Evolutionary conservation across 139 green algal species (phyloP).

Genomic region (Chlorella sp.): DNA sequence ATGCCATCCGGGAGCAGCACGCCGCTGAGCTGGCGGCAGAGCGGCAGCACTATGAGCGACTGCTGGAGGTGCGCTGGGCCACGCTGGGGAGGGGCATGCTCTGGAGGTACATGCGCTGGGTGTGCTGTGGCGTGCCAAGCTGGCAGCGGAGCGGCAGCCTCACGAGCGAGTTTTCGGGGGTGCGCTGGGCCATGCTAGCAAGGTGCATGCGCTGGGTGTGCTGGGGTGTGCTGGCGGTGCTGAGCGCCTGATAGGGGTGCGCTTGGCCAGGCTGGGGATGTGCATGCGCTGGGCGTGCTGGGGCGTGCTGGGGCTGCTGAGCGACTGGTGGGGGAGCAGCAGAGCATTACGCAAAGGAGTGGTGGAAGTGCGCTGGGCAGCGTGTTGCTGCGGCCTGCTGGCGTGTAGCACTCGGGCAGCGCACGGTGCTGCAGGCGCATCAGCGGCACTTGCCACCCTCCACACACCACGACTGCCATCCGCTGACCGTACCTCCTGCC

Average conservation of each 20-base stretch:
- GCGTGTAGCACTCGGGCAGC: too few relatives aligned
- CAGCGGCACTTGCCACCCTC: too few relatives aligned
- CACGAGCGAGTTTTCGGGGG: slow-evolving; percentile 65
- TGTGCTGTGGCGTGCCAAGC: background rate
- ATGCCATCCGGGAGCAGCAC: slow-evolving; percentile 54
- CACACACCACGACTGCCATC: too few relatives aligned
- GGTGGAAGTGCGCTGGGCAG: too few relatives aligned
- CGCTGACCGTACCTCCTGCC: too few relatives aligned
- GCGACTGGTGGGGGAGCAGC: too few relatives aligned
- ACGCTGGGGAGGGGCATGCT: background rate
- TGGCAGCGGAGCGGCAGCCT: slow-evolving; percentile 53
- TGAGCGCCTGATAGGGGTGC: slow-evolving; percentile 64
- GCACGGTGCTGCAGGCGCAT: too few relatives aligned
- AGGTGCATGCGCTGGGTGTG: background rate
- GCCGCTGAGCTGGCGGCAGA: slow-evolving; percentile 63
- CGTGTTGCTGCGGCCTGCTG: too few relatives aligned
- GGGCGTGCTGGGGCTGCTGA: background rate
- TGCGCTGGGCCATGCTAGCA: slow-evolving; percentile 12
- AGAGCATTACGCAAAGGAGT: too few relatives aligned
- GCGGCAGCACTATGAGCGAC: slow-evolving; percentile 62
- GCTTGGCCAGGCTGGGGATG: background rate
- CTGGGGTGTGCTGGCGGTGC: background rate
- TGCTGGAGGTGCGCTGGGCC: slow-evolving; percentile 57
- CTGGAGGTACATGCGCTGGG: background rate
- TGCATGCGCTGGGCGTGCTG: too few relatives aligned